Base-by-base conservation (phyloP, 768 basidiomycete species). In the Hydnum rufescens region DNA sequence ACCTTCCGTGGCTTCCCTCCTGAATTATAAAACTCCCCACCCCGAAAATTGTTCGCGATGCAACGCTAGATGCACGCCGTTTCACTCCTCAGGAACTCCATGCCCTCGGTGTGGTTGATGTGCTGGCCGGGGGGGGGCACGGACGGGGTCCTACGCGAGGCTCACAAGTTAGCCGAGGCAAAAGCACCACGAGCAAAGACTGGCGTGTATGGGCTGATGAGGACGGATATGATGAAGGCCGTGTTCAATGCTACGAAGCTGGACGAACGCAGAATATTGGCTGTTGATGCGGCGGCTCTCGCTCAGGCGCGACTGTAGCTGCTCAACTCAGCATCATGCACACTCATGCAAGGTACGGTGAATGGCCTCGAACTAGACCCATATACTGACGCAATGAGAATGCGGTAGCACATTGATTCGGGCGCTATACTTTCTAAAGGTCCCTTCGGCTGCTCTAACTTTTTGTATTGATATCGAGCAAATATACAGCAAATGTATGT, bases 81-180 rank as follows among this genome's bases (percentile, higher is more conserved):
- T 71, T 65, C 60, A 66, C 63, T 0, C 61, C 68, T 25, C 51
- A 59, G 3, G 68, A 71, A 48, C 57, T 67, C 5, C 57, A 64
- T 3, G 53, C 53, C 8, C 55, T 54, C 5, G 63, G 64, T 3
- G 26, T 67, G 4, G 62, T 70, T 8, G 68, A 70, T 54, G 62
- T 63, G 53, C 49, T 69, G 5, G 66, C 64, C 1, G 63, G 64
- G 3, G 58, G n/a, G 57, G 13, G 55, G 53, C 5, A 51, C 49
- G 23, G 51, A 53, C 5, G 60, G 46, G 25, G 55, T 61, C 5
- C 36, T 62, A 19, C 30, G 42, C 3, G 57, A 50, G 36, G 59
- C 61, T 3, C 23, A 49, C 3, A 50, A 57, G 16, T 5, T 56
- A 3, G 61, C 58, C 4, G n/a, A 52, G 28, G 43, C 34, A 3